Evolutionary conservation across 2,329 filamentous ascomycete species (phyloP).

Genomic region (Pseudopyricularia cyperi): DNA sequence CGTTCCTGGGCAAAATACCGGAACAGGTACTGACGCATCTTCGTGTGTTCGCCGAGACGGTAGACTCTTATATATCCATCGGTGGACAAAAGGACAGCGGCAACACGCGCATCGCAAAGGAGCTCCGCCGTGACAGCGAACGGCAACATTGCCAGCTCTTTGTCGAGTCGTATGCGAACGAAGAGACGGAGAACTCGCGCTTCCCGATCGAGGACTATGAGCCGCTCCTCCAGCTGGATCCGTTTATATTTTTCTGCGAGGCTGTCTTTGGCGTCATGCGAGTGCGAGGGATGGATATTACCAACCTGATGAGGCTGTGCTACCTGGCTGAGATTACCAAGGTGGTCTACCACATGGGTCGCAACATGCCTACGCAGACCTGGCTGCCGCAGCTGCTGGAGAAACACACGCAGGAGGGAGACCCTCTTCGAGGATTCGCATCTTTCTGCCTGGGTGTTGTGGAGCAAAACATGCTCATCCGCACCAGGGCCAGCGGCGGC

Average conservation of each 20-base stretch:
- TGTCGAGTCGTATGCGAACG: constrained; percentile 39
- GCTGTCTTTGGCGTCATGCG: constrained; percentile 58
- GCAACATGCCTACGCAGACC: constrained; percentile 35
- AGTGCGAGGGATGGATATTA: constrained; percentile 57
- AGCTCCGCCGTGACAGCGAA: constrained; percentile 55
- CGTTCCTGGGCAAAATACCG: constrained; percentile 71
- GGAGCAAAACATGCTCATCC: constrained; percentile 27
- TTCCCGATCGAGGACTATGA: constrained; percentile 31
- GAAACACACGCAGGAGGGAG: constrained; percentile 20
- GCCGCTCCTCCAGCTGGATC: constrained; percentile 54
- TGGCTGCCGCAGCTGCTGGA: constrained; percentile 34
- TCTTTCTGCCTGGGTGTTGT: constrained; percentile 38
- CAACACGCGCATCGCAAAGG: constrained; percentile 47
- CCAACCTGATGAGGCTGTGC: constrained; percentile 71
- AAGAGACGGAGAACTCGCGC: constrained; percentile 24
- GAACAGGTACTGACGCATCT: constrained; percentile 77
- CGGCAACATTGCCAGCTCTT: constrained; percentile 69
- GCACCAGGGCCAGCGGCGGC: constrained; percentile 6
- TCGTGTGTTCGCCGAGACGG: constrained; percentile 78
- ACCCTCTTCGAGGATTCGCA: constrained; percentile 40
- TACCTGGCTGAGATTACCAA: constrained; percentile 88
- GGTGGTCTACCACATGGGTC: constrained; percentile 49
- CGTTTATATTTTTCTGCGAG: constrained; percentile 73
- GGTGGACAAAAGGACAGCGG: constrained; percentile 52
- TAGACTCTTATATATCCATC: constrained; percentile 69